Evolutionary conservation across 768 basidiomycete species (phyloP).

Genomic region (Hortiboletus campestris): DNA sequence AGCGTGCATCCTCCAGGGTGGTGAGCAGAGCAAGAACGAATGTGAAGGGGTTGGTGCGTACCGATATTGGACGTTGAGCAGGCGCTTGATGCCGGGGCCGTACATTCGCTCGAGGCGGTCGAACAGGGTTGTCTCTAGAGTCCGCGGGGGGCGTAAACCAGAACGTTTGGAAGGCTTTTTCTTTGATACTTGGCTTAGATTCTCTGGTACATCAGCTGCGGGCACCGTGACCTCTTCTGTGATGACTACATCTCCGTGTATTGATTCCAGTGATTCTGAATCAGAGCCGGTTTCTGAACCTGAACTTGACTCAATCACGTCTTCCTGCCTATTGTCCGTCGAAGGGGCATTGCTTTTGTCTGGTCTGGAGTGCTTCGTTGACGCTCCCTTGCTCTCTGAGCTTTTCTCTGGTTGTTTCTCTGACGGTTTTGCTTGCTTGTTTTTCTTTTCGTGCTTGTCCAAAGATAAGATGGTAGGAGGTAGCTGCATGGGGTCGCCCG

Average conservation of each 20-base stretch:
- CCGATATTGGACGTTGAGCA: conserved; percentile 92
- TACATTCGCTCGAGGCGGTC: conserved; percentile 90
- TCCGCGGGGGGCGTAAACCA: conserved; percentile 56
- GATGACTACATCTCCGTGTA: conserved; percentile 21
- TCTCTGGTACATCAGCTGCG: neutral
- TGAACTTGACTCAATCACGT: conserved; percentile 4
- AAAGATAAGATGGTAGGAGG: conserved; percentile 88
- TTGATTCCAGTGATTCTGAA: conserved; percentile 18
- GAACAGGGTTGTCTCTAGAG: conserved; percentile 88
- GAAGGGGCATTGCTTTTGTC: neutral
- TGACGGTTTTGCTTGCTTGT: neutral
- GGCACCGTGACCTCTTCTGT: conserved; percentile 16
- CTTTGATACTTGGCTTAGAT: neutral
- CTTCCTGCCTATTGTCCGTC: neutral
- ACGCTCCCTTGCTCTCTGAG: neutral
- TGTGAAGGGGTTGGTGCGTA: conserved; percentile 28
- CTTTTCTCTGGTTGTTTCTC: neutral
- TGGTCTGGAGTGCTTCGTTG: neutral
- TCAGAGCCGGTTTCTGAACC: conserved; percentile 7
- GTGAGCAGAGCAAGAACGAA: neutral
- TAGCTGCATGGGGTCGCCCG: conserved; percentile 94
- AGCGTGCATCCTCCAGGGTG: conserved; percentile 69
- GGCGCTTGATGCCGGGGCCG: conserved; percentile 74
- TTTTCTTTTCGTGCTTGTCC: conserved; percentile 40
- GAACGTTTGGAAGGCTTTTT: conserved; percentile 11